Evolutionary conservation across 192 early-diverging fungal genomes (phyloP).

Genomic region (Pecoramyces ruminantium): DNA sequence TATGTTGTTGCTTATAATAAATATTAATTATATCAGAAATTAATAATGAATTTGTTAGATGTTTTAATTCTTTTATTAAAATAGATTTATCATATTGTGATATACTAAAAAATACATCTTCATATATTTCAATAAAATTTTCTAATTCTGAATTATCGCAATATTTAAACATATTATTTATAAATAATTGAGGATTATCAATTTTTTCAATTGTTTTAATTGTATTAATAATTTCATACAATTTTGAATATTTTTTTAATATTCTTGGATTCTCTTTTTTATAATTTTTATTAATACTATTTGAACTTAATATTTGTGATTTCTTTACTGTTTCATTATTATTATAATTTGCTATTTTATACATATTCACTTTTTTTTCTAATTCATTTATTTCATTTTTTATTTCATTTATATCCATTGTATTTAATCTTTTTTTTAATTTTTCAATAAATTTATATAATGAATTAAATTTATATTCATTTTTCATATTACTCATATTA

Average conservation of each 20-base stretch:
- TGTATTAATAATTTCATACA: not conserved
- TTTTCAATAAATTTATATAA: not conserved
- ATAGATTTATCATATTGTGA: too few species aligned
- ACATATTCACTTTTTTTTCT: not conserved
- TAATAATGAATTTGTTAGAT: not conserved
- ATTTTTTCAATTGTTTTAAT: not conserved
- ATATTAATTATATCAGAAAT: not conserved
- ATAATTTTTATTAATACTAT: too few species aligned
- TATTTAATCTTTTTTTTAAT: not conserved
- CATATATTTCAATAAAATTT: not conserved
- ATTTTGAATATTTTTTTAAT: not conserved
- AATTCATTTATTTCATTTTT: not conserved
- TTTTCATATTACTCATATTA: not conserved
- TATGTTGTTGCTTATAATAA: too few species aligned
- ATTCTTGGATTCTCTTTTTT: not conserved
- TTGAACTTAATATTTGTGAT: not conserved
- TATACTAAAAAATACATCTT: not conserved
- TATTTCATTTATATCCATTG: not conserved
- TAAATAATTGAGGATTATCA: not conserved
- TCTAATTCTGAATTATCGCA: not conserved
- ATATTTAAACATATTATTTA: not conserved
- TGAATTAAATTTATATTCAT: not conserved
- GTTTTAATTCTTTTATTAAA: not conserved
- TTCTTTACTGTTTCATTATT: not conserved
- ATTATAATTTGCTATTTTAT: not conserved